These are phyloP conservation scores for Trichoderma aggressivum DNA, from an alignment of 2,329 filamentous ascomycete genomes.

Conservation along the genomic window DNA sequence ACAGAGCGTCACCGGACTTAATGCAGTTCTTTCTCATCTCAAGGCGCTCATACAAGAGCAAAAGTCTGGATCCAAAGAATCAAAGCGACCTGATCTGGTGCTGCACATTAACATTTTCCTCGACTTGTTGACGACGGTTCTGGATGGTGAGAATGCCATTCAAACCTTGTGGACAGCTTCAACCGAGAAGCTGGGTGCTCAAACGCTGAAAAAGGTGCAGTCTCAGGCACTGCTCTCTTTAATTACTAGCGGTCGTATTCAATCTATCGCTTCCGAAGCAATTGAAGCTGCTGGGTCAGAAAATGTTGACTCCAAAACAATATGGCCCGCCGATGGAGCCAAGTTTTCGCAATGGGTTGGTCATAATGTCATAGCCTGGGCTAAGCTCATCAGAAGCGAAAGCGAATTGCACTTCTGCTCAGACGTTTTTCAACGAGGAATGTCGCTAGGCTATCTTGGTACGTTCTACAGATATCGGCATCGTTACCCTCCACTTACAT, in stretches of 20 bases:
- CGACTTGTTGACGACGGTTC: slow-evolving; percentile 42
- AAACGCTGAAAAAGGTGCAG: slow-evolving; percentile 31
- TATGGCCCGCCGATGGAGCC: slow-evolving; percentile 64
- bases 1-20: slow-evolving; percentile 71
- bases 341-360: slow-evolving; percentile 71
- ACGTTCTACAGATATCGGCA: slow-evolving; percentile 24
- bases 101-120: slow-evolving; percentile 45
- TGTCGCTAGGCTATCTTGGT: slow-evolving; percentile 73
- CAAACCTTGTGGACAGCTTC: slow-evolving; percentile 39
- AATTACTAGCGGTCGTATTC: slow-evolving; percentile 47
- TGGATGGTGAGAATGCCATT: slow-evolving; percentile 39
- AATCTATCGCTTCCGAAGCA: slow-evolving; percentile 55
- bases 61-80: slow-evolving; percentile 36
- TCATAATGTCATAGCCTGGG: slow-evolving; percentile 53
- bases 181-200: slow-evolving; percentile 23
- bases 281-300: slow-evolving; percentile 45
- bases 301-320: slow-evolving; percentile 22
- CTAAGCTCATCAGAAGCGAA: slow-evolving; percentile 28
- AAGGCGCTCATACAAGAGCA: slow-evolving; percentile 56
- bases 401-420: slow-evolving; percentile 41
- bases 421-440: slow-evolving; percentile 53
- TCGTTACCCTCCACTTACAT: slow-evolving; percentile 21
- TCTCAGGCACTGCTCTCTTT: slow-evolving; percentile 40
- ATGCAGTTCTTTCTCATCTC: slow-evolving; percentile 69
- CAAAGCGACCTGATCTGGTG: slow-evolving; percentile 40